phyloP scores from a whole-genome alignment of 2,329 filamentous ascomycete species.

The Akanthomyces lecanii region DNA sequence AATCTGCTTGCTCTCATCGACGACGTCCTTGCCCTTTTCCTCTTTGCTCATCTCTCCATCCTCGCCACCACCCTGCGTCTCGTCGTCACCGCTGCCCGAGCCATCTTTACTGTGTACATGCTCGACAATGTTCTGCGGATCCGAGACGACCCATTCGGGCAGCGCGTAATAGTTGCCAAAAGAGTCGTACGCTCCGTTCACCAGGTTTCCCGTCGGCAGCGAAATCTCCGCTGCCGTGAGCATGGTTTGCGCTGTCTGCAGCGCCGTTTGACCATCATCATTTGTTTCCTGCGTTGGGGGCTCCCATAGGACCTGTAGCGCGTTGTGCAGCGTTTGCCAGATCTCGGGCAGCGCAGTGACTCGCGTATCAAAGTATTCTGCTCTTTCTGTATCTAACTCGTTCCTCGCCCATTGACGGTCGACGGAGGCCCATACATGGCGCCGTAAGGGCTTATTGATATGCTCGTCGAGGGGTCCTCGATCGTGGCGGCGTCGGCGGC shows the following conservation, averaged over 20 bases:
- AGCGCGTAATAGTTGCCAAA: slow-evolving; percentile 66
- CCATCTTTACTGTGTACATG: slow-evolving; percentile 37
- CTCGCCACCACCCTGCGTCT: slow-evolving; percentile 27
- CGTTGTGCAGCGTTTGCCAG: slow-evolving; percentile 71
- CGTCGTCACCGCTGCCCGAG: slow-evolving; percentile 32
- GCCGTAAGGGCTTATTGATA: slow-evolving; percentile 65
- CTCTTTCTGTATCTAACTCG: slow-evolving; percentile 65
- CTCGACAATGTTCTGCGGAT: slow-evolving; percentile 54
- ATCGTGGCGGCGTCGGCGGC: slow-evolving; percentile 33
- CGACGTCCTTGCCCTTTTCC: slow-evolving; percentile 57
- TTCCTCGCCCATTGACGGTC: slow-evolving; percentile 65
- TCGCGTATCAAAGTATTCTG: slow-evolving; percentile 85
- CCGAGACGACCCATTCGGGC: slow-evolving; percentile 63
- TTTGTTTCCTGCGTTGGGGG: slow-evolving; percentile 33
- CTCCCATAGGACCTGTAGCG: slow-evolving; percentile 64
- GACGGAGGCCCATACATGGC: slow-evolving; percentile 61
- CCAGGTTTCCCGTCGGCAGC: slow-evolving; percentile 67
- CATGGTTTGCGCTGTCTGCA: slow-evolving; percentile 73
- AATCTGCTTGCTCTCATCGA: slow-evolving; percentile 51
- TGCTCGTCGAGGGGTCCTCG: slow-evolving; percentile 53
- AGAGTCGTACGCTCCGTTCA: slow-evolving; percentile 67
- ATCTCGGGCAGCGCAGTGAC: slow-evolving; percentile 73
- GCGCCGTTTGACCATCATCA: slow-evolving; percentile 33
- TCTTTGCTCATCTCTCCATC: slow-evolving; percentile 42
- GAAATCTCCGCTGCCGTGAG: slow-evolving; percentile 74